Percentiles rank a stretch among this genome's conserved stretches.
Evolutionary conservation across 2,329 filamentous ascomycete species (phyloP).

Genomic region (Trichoderma guizhouense): DNA sequence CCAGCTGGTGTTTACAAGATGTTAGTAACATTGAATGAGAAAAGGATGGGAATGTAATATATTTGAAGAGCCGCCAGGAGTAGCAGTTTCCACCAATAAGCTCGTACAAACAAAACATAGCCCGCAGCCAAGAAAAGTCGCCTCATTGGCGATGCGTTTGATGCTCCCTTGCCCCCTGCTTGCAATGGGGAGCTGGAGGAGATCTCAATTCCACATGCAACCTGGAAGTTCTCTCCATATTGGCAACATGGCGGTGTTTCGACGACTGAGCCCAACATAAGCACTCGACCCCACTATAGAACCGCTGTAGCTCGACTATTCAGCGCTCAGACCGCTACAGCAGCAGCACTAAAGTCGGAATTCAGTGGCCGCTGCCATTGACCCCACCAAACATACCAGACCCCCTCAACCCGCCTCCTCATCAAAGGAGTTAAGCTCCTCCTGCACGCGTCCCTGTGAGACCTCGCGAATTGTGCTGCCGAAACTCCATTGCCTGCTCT

Average conservation of each 20-base stretch:
- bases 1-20: background rate
- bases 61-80: background rate
- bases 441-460: slow-evolving; percentile 10
- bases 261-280: background rate
- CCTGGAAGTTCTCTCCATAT: background rate
- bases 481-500: slow-evolving; percentile 20
- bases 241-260: background rate
- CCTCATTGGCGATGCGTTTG: background rate
- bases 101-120: background rate
- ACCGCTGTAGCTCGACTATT: background rate
- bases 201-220: background rate
- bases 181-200: background rate
- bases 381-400: slow-evolving; percentile 4
- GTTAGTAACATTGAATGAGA: background rate
- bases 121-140: background rate
- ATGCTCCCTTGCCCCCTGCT: background rate
- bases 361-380: background rate
- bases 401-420: slow-evolving; percentile 12
- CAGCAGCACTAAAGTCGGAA: background rate
- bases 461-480: slow-evolving; percentile 11
- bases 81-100: background rate
- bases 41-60: background rate
- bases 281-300: background rate
- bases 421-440: slow-evolving; percentile 12
- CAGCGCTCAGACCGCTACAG: slow-evolving; percentile 6